Base-by-base conservation (phyloP, 208 protist genomes). In the Acanthamoeba sp. region DNA sequence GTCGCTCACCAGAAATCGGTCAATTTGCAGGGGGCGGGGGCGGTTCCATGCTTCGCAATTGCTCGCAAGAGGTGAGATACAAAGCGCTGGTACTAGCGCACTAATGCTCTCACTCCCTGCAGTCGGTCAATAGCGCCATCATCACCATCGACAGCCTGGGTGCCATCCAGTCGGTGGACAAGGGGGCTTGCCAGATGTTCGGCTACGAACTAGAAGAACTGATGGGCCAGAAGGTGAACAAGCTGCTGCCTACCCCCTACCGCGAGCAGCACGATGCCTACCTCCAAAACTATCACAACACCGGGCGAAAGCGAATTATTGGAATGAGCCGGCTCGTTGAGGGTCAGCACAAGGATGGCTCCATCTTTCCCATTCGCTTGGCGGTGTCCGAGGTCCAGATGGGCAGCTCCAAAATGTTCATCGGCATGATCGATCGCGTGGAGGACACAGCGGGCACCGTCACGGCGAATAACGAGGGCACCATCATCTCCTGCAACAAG, bases 401-500 rank as follows among this genome's bases (percentile, higher is more conserved):
- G 29, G 88, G 64, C 3, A 38, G 38, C 32, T 29, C 88, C 1
- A 93, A 78, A 32, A 78, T 93, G 22, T 78, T 69, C 59, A 48
- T 38, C 36, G 64, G 64, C 32, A 62, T 93, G 64, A 93, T 78
- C 42, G 88, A 93, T 38, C 40, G 50, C 16, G 34, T 93, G 18
- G 88, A 92, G 36, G 87, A 92, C 87, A 92, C 50, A 34, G 87
- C 87, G 27, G 87, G 87, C 55, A 92, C 87, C 14, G 87, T 92
- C 34, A 92, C 87, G 20, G 87, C 87, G 29, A 92, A 92, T 27
- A 66, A 92, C 62, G 87, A 92, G 59, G 87, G 87, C 3, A 92
- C 45, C 87, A 92, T 92, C 59, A 92, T 92, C 62, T 76, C 57
- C 24, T 92, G 87, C 62, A 92, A 92, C 87, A 92, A 92, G 59